Evolutionary conservation across 2,329 filamentous ascomycete species (phyloP).

Genomic region (Emydomyces testavorans): DNA sequence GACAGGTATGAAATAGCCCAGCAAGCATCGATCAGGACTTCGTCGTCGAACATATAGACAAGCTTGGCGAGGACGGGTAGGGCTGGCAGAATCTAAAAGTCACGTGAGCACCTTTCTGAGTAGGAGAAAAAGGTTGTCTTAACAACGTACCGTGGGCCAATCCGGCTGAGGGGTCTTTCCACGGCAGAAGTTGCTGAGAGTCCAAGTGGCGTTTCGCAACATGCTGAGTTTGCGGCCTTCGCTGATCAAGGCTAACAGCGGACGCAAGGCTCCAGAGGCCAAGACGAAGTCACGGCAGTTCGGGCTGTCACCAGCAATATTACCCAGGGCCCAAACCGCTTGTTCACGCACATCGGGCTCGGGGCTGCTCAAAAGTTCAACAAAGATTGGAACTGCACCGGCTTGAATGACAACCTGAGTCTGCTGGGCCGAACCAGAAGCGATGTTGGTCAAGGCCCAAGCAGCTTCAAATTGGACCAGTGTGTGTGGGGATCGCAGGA

Average conservation of each 20-base stretch:
- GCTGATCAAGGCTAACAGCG: conserved; percentile 75
- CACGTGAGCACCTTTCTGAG: conserved; percentile 18
- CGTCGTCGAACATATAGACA: conserved; percentile 95
- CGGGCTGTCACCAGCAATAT: conserved; percentile 97
- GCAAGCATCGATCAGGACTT: conserved; percentile 96
- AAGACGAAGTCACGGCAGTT: conserved; percentile 95
- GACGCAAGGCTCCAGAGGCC: conserved; percentile 78
- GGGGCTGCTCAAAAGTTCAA: conserved; percentile 86
- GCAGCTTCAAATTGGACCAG: conserved; percentile 98
- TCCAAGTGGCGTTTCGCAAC: conserved; percentile 98
- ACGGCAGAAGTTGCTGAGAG: conserved; percentile 98
- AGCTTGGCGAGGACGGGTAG: conserved; percentile 93
- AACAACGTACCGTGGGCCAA: conserved; percentile 75
- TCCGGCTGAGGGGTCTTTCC: conserved; percentile 98
- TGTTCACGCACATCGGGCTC: conserved; percentile 97
- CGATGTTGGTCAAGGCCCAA: conserved; percentile 98
- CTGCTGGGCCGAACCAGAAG: conserved; percentile 90
- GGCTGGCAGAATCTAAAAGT: conserved; percentile 71
- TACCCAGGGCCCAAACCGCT: conserved; percentile 95
- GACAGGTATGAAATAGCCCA: conserved; percentile 99
- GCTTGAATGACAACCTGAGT: conserved; percentile 98
- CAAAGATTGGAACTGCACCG: conserved; percentile 94
- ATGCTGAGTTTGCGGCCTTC: conserved; percentile 99
- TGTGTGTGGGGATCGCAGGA: conserved; percentile 92
- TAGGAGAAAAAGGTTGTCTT: background rate